These are phyloP conservation scores for Phaseolus lunatus DNA, from an alignment of 306 rosid species.

Conservation along the genomic window DNA sequence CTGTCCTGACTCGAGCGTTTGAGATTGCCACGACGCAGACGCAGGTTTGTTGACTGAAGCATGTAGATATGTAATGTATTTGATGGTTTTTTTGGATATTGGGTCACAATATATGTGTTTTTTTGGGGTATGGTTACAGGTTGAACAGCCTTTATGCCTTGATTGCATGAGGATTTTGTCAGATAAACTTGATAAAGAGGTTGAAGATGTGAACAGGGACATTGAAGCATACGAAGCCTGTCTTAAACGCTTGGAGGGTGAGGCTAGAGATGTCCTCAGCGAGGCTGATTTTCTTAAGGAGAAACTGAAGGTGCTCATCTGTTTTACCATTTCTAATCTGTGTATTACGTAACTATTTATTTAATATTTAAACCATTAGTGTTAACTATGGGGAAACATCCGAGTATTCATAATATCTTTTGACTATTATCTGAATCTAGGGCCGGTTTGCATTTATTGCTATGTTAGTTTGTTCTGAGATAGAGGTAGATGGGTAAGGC, in stretches of 20 bases:
- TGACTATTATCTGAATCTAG: conserved; percentile 17
- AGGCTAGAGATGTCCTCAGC: conserved; percentile 76
- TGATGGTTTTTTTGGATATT: conserved; percentile 15
- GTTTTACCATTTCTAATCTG: conserved; percentile 37
- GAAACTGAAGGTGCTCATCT: conserved; percentile 75
- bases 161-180: conserved; percentile 96
- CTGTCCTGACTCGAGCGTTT: conserved; percentile 83
- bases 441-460: conserved; percentile 9
- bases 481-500: neutral
- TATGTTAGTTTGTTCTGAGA: conserved; percentile 33
- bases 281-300: conserved; percentile 96
- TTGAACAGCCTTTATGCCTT: conserved; percentile 95
- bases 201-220: conserved; percentile 91
- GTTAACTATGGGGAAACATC: conserved; percentile 23
- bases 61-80: neutral
- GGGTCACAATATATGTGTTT: conserved; percentile 13
- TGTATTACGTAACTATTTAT: conserved; percentile 27
- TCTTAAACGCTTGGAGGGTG: conserved; percentile 88
- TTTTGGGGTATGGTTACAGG: conserved; percentile 62
- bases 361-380: conserved; percentile 13
- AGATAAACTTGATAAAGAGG: conserved; percentile 93
- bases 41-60: conserved; percentile 61
- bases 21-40: conserved; percentile 94
- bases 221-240: conserved; percentile 90
- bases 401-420: neutral